Evolutionary conservation across 371 early-diverging fungal genomes (phyloP), one percentile per base, ranked within the genome.

Genomic region (Circinella umbellata): DNA sequence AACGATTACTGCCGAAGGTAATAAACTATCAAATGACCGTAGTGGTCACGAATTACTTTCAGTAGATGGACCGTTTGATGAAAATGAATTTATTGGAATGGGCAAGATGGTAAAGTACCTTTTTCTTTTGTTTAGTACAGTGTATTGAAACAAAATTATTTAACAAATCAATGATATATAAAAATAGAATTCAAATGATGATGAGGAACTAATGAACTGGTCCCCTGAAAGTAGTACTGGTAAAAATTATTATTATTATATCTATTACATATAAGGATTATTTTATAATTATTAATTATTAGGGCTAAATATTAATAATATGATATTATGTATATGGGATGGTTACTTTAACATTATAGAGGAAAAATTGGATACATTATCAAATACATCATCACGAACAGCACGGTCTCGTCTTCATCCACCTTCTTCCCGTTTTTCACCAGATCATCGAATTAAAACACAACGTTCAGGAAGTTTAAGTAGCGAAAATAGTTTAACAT

Each of bases 401-500:
- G 55, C 69, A 35, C 61, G 54, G 15, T 63, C 69, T 10, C 63
- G 69, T 46, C 38, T 69, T 53, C 57, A n/a, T 27, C 57, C 57
- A 57, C 57, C 57, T 10, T 27, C 27, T 27, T 57, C 57, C 5
- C 57, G 57, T 7, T 57, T 64, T 11, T 64, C 65, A 64, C 53
- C 65, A 15, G 65, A 53, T 34, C 53, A 53, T 47, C 46, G 48
- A 4, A 36, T 67, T n/a, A 27, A 62, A 39, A 47, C 62, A 59
- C 67, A 67, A 27, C 66, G 74, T 1, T 84, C 84, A 9, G 76
- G 73, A 38, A 84, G 84, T 54, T 53, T 81, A 7, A 84, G 80
- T 63, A 84, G 84, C 62, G 84, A 84, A 55, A 79, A 77, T 54
- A 81, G 80, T 47, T 67, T 78, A 20, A 80, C 74, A 7, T 81